Conservation (phyloP, 208 protist species). For the Phytomonas francai region DNA sequence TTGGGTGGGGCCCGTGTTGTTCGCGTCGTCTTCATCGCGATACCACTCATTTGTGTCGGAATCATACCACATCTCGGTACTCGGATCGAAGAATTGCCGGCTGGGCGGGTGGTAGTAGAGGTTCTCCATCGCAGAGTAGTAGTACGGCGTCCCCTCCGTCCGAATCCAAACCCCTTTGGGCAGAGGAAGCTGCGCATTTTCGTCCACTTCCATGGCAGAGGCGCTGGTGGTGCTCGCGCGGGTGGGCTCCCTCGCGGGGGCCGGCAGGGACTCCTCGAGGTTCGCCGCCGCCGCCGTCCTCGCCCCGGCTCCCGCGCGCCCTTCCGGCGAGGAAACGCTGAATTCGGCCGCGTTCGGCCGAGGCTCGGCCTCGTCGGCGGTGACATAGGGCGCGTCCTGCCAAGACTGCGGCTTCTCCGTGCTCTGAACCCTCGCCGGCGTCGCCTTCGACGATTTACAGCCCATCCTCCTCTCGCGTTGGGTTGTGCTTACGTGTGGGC, state of each 20-base stretch:
- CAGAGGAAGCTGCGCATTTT: conserved; percentile 48
- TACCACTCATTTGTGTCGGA: conserved; percentile 87
- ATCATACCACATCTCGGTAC: conserved; percentile 88
- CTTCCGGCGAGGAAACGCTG: too few species aligned
- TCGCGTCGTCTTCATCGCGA: conserved; percentile 28
- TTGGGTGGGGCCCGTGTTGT: neutral
- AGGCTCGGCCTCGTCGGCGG: neutral
- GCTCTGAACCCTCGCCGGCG: neutral
- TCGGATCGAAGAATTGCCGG: conserved; percentile 86
- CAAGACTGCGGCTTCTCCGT: neutral
- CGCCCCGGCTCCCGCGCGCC: conserved; percentile 7
- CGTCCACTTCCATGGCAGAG: conserved; percentile 23
- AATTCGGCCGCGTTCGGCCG: too few species aligned
- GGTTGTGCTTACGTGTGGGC: conserved; percentile 9
- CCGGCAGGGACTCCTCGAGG: conserved; percentile 16
- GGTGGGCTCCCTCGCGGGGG: conserved; percentile 18
- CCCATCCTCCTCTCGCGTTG: conserved; percentile 12
- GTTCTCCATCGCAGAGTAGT: conserved; percentile 81
- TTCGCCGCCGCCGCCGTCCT: conserved; percentile 12
- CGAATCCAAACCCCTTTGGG: conserved; percentile 74
- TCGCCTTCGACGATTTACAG: neutral
- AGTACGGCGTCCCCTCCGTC: conserved; percentile 81
- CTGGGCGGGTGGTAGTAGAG: conserved; percentile 87
- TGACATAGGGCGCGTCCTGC: neutral
- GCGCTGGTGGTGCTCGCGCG: conserved; percentile 10